Conservation (phyloP, 2,329 filamentous ascomycete genomes). For the Ophiosphaerella narmari region DNA sequence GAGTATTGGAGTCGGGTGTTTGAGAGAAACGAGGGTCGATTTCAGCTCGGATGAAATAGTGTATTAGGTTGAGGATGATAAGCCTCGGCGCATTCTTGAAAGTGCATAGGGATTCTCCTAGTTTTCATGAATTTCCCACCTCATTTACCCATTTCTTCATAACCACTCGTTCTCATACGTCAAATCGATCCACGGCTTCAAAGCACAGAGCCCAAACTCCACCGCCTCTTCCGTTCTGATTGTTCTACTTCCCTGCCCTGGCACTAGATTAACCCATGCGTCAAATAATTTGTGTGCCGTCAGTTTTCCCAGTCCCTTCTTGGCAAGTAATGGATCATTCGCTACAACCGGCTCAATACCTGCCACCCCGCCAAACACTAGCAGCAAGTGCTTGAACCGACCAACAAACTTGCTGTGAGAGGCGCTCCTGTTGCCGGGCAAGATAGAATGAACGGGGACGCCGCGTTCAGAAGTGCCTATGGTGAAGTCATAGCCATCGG, state of each 20-base stretch:
- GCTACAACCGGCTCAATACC: constrained; percentile 77
- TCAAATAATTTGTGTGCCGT: constrained; percentile 77
- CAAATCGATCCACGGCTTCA: constrained; percentile 55
- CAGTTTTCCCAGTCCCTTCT: constrained; percentile 66
- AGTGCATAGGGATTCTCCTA: too few relatives aligned
- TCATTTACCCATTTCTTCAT: too few relatives aligned
- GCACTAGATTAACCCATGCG: constrained; percentile 80
- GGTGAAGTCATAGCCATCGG: constrained; percentile 79
- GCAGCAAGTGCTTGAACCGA: constrained; percentile 70
- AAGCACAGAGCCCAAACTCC: constrained; percentile 72
- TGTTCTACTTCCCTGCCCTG: constrained; percentile 78
- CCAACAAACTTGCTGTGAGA: constrained; percentile 29
- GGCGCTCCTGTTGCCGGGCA: constrained; percentile 18
- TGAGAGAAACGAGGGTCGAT: too few relatives aligned
- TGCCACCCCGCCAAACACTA: constrained; percentile 81
- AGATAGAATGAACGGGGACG: constrained; percentile 48
- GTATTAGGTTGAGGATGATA: too few relatives aligned
- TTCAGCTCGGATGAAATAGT: too few relatives aligned
- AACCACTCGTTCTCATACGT: constrained; percentile 8
- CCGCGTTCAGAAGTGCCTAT: constrained; percentile 85
- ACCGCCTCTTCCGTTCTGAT: constrained; percentile 85
- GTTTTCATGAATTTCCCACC: neutral
- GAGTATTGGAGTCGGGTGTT: neutral
- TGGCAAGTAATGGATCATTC: constrained; percentile 62
- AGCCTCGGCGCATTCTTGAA: too few relatives aligned